These are phyloP conservation scores for Penicillium cinerascens DNA, from an alignment of 495 filamentous ascomycete species.

Conservation along the genomic window DNA sequence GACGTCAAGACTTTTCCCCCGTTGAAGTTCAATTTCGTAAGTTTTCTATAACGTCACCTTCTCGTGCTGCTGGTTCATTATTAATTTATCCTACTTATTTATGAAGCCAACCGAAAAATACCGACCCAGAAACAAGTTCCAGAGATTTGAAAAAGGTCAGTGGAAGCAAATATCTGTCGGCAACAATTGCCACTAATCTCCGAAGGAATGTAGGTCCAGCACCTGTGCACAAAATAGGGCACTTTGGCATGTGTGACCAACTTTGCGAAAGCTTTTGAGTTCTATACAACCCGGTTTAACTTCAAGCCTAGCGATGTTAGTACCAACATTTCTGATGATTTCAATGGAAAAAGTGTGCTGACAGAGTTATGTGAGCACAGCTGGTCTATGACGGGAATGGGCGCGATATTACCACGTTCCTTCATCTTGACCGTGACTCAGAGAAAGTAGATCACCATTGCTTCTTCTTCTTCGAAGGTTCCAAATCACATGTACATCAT, in stretches of 20 bases:
- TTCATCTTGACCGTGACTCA: constrained; percentile 57
- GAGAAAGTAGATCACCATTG: constrained; percentile 65
- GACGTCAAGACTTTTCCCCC: no score
- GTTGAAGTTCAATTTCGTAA: no score
- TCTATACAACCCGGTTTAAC: constrained; percentile 65
- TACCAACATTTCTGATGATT: constrained; percentile 11
- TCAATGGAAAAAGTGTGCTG: constrained; percentile 10
- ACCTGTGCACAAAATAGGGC: constrained; percentile 63
- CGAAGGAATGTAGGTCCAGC: constrained; percentile 56
- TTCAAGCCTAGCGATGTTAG: constrained; percentile 44
- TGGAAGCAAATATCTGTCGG: background rate
- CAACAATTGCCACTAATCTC: no score
- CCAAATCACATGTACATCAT: constrained; percentile 65
- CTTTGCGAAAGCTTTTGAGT: constrained; percentile 55
- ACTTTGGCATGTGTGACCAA: constrained; percentile 65
- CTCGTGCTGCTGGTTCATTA: background rate
- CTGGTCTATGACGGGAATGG: no score
- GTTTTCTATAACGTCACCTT: no score
- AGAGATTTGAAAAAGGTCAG: constrained; percentile 39
- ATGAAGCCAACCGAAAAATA: constrained; percentile 16
- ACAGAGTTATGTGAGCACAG: no score
- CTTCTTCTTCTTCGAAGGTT: constrained; percentile 59
- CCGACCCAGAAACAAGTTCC: constrained; percentile 6
- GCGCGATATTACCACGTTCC: constrained; percentile 53
- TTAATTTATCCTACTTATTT: constrained; percentile 4